Evolutionary conservation across 2,329 filamentous ascomycete species (phyloP).

Genomic region (Fusarium caatingaense): DNA sequence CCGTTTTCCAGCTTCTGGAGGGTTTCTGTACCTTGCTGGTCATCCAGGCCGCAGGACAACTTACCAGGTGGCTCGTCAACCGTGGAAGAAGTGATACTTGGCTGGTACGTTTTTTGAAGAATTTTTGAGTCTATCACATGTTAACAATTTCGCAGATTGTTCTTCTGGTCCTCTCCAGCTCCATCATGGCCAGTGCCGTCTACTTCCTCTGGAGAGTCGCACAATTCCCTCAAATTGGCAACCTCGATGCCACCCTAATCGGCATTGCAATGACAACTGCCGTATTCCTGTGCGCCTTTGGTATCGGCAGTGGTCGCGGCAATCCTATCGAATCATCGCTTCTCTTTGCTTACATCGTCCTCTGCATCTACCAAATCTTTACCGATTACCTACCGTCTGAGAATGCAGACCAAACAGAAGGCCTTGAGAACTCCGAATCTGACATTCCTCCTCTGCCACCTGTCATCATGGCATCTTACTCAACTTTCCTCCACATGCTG

Average conservation of each 20-base stretch:
- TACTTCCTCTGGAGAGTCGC: constrained; percentile 98
- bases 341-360: constrained; percentile 96
- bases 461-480: constrained; percentile 98
- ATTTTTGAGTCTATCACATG: constrained; percentile 3
- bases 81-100: constrained; percentile 92
- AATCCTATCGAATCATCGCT: constrained; percentile 96
- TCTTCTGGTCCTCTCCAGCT: constrained; percentile 87
- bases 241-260: constrained; percentile 91
- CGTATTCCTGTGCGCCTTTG: constrained; percentile 92
- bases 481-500: constrained; percentile 85
- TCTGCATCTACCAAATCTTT: constrained; percentile 99
- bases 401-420: constrained; percentile 65
- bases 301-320: constrained; percentile 91
- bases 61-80: constrained; percentile 95
- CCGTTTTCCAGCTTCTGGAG: constrained; percentile 92
- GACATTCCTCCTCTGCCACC: constrained; percentile 97
- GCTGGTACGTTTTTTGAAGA: constrained; percentile 74
- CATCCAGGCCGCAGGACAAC: constrained; percentile 93
- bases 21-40: constrained; percentile 97
- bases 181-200: constrained; percentile 90
- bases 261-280: constrained; percentile 92
- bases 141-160: constrained; percentile 75
- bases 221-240: constrained; percentile 91
- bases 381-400: constrained; percentile 93
- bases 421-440: constrained; percentile 69